These are phyloP conservation scores for Cryptosporidium parvum DNA, from an alignment of 169 alveolate genomes.

Conservation along the genomic window DNA sequence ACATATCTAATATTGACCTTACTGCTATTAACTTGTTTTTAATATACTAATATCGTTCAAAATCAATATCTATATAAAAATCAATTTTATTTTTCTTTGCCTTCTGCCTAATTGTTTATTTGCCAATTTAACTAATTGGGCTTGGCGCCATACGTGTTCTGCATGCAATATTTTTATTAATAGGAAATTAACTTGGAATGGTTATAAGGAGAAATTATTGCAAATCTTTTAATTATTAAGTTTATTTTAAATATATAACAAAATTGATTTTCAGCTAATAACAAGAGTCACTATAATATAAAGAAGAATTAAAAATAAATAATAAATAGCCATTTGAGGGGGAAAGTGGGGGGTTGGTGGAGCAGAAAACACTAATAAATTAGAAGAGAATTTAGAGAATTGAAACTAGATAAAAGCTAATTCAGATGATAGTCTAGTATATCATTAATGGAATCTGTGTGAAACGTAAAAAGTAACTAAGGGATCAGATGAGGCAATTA, in stretches of 20 bases:
- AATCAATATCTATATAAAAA: too few relatives aligned
- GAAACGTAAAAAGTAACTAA: not conserved
- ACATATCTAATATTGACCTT: not conserved
- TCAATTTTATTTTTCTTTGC: not conserved
- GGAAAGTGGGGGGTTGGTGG: not conserved
- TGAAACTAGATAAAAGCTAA: not conserved
- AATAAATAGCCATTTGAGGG: not conserved
- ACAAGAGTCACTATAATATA: not conserved
- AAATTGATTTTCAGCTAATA: too few relatives aligned
- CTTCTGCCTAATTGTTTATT: not conserved
- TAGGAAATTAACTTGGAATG: not conserved
- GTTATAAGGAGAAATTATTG: too few relatives aligned
- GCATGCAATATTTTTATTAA: not conserved
- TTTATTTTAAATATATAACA: too few relatives aligned
- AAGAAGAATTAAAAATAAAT: not conserved
- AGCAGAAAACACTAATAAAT: not conserved
- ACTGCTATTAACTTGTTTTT: not conserved
- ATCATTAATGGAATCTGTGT: too few relatives aligned
- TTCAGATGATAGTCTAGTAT: not conserved
- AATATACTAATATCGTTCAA: too few relatives aligned
- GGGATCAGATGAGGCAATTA: not conserved
- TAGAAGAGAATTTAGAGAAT: not conserved
- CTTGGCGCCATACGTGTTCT: slow-evolving; percentile 1
- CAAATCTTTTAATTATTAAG: too few relatives aligned
- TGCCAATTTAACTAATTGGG: not conserved